Base-by-base conservation (phyloP, 164 flowering plant genomes). In the Liquidambar formosana region DNA sequence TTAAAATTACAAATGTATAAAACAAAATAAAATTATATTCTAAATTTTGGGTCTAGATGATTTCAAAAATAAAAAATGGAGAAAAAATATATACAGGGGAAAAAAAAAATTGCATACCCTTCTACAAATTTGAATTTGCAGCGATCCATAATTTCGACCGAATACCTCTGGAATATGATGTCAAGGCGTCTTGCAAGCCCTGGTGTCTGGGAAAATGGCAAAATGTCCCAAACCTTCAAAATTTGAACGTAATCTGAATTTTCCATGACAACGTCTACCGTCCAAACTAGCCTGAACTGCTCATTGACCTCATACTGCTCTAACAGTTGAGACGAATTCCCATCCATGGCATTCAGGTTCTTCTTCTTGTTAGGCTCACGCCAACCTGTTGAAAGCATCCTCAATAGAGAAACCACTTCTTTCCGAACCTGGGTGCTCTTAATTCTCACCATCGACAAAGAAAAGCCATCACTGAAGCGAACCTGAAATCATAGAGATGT, bases 161-260 rank as follows among this genome's bases (percentile, higher is more conserved):
- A 46, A 63, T 71, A 71, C 8, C 58, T 71, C 21, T 9, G 25
- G 8, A 26, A 66, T 0, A 53, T 0, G 38, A 2, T 57, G 16
- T 71, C 68, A 3, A 75, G 52, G 25, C 23, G 46, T 51, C 33
- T 48, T 44, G 63, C 66, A 10, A 72, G 57, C 21, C 61, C 52
- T 14, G 75, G 63, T 9, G 64, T 38, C 3, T 72, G 45, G 14
- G 54, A 49, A 2, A 3, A 6, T 51, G 61, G 65, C 61, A 74
- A 18, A 51, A 75, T 43, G 33, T 63, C 57, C 71, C 73, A 76
- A 23, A 73, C 70, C 79, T 65, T 68, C 69, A 76, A 43, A 33
- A 69, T 66, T 26, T 76, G 76, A 10, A 48, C 14, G 41, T 69
- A 19, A 3, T 64, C 10, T 1, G 60, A 43, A 10, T 43, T 46